Base-by-base conservation (phyloP, 108 stramenopile genomes). In the Nitzschia putrida region DNA sequence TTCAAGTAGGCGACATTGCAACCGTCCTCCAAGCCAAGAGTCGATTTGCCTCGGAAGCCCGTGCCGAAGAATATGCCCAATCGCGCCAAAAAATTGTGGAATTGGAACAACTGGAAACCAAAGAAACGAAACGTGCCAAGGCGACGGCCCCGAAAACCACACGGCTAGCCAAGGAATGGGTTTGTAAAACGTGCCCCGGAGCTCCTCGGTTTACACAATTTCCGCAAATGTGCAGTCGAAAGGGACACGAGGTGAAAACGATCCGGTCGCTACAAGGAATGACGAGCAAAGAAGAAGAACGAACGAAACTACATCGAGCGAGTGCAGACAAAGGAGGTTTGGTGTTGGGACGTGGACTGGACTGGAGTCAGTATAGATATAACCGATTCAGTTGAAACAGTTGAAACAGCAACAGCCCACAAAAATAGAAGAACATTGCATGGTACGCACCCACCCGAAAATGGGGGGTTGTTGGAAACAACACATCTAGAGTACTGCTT, bases 41-140 rank as follows among this genome's bases (percentile, higher is more conserved):
- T 61, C 65, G 68, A n/a, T 94, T 88, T 66, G 86, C 84, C 3
- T 54, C 41, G 43, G 88, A 89, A 57, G 85, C 79, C 24, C 69
- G 77, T 3, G 93, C 93, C 1, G 84, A 88, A 60, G 86, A 82
- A 54, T 94, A 90, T 60, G 87, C 85, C 53, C 57, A 70, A 49
- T 82, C 76, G 29, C 74, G 93, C 12, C 72, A 64, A 9, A 73
- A 58, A 13, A 25, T 94, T 7, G 69, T 72, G 14, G 90, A 88
- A 57, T 56, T 94, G 64, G 90, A 94, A 72, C 53, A 80, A 53
- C 77, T 85, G 34, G 73, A 74, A 39, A 38, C 51, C 13, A 52
- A 72, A 39, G 40, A 82, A 8, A 47, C 69, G n/a, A 58, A 72
- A 11, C 49, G 68, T 5, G 69, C 68, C 42, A 65, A 51, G 52